Evolutionary conservation across 306 rosid species (phyloP).

Genomic region (Rosa rugosa): DNA sequence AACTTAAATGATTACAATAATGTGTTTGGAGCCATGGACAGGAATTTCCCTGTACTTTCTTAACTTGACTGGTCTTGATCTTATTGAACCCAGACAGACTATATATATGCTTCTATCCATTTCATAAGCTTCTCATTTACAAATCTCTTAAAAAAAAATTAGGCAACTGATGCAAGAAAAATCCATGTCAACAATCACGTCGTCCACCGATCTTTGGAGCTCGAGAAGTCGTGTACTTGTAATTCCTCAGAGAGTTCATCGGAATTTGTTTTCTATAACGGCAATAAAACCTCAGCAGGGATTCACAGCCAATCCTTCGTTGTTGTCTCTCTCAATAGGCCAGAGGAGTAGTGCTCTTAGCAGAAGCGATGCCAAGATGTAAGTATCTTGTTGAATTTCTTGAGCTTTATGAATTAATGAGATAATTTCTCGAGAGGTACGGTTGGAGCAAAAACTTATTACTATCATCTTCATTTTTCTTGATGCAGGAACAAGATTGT

Average conservation of each 20-base stretch:
- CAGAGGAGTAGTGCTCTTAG: not conserved
- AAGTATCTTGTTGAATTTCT: not conserved
- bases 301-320: conserved; percentile 10
- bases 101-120: not conserved
- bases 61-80: not conserved
- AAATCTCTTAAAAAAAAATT: not conserved
- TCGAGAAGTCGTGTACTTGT: not conserved
- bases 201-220: not conserved
- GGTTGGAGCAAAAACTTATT: not conserved
- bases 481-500: conserved; percentile 22
- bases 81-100: not conserved
- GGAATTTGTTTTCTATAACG: not conserved
- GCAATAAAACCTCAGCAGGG: not conserved
- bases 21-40: not conserved
- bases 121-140: not conserved
- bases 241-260: not conserved
- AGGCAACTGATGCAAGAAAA: not conserved
- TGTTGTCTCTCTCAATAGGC: conserved; percentile 3
- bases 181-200: not conserved
- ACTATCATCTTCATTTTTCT: not conserved
- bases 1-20: not conserved
- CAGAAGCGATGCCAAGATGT: conserved; percentile 22
- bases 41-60: conserved; percentile 4
- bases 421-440: not conserved
- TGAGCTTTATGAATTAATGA: not conserved